Base-by-base conservation (phyloP, 345 rosid species). In the Barbarea vulgaris region DNA sequence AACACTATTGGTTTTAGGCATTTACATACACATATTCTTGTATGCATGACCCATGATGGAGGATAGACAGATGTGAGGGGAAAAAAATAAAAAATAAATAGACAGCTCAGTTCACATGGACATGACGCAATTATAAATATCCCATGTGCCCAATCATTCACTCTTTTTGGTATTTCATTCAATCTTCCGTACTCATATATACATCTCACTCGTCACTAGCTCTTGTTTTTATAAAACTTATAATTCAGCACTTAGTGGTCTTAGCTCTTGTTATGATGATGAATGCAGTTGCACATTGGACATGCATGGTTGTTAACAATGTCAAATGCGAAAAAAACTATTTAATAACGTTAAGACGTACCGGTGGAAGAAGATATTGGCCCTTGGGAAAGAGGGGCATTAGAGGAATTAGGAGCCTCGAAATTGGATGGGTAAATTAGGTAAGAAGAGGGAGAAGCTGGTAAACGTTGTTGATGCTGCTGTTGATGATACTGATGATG, bases 41-140 rank as follows among this genome's bases (percentile, higher is more conserved):
- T n/a, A 72, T 72, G 34, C 69, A 71, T 77, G 73, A 37, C 77
- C 72, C 77, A 72, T 77, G 77, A 77, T 77, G 62, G 65, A 62
- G 18, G 67, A 58, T 65, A 66, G 73, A 72, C 73, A 66, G 67
- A 41, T 72, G 73, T 66, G 76, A 61, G 46, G 76, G 50, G 19
- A 41, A 57, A 62, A 27, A 41, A 57, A 62, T 53, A 19, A 37
- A n/a, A n/a, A n/a, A n/a, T n/a, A n/a, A 14, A 37, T 12, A 58
- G 69, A 78, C 73, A 72, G 81, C 77, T 78, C 73, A 78, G 42
- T 66, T 66, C 77, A 78, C 81, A 72, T 78, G 81, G 81, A 58
- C 57, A 64, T 72, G 68, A 65, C 22, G 54, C 56, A 66, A 72
- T 58, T 72, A 58, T 51, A 50, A 57, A 28, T 71, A 50, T 77